These are phyloP conservation scores for Candolleomyces eurysporus DNA, from an alignment of 768 basidiomycete genomes.

Conservation along the genomic window DNA sequence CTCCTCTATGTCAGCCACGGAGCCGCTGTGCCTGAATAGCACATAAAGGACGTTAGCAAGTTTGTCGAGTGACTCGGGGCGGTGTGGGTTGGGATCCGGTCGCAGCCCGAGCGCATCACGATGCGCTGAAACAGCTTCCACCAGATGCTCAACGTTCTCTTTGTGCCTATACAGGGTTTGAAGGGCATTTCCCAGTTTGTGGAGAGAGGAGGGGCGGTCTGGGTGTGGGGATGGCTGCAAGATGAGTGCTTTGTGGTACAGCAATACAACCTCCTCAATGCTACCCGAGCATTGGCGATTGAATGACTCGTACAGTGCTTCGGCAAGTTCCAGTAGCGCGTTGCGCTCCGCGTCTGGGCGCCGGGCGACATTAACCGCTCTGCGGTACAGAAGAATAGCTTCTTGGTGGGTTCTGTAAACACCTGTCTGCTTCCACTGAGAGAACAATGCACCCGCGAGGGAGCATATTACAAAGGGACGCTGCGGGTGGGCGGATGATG, in stretches of 20 bases:
- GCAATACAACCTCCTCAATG: background rate
- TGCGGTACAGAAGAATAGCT: conserved; percentile 4
- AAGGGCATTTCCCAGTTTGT: background rate
- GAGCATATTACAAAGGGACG: background rate
- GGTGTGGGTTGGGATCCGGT: conserved; percentile 6
- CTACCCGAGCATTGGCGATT: background rate
- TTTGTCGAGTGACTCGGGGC: background rate
- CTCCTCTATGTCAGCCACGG: background rate
- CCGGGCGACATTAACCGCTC: conserved; percentile 6
- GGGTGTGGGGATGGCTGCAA: background rate
- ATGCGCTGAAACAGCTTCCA: conserved; percentile 3
- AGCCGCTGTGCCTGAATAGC: conserved; percentile 10
- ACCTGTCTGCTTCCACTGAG: background rate
- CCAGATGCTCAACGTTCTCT: background rate
- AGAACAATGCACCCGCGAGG: background rate
- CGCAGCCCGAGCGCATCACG: conserved; percentile 11
- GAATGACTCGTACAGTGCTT: conserved; percentile 11
- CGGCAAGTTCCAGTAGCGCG: conserved; percentile 11
- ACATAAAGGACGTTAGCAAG: conserved; percentile 11
- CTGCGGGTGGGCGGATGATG: background rate
- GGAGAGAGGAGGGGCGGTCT: background rate
- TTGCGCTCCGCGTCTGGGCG: conserved; percentile 3
- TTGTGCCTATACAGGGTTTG: background rate
- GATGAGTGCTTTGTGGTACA: background rate
- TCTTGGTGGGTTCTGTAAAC: background rate